A percentile compares a stretch with the other conserved stretches of the same genome.
Conservation (phyloP, 805 yeast species). For the Candida caryicola region DNA sequence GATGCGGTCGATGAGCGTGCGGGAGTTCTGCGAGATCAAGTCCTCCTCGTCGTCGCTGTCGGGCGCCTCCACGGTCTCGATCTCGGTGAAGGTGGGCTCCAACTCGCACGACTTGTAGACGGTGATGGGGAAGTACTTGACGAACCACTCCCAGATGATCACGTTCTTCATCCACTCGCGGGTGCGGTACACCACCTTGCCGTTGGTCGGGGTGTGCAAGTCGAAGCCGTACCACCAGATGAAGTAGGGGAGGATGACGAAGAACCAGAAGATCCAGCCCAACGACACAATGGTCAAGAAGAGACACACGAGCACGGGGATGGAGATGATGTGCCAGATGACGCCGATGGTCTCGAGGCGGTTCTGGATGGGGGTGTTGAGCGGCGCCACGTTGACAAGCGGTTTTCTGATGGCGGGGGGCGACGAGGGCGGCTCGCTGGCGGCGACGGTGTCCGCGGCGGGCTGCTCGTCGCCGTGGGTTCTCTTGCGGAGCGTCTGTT, state of each 20-base stretch:
- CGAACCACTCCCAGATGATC: slow-evolving; percentile 67
- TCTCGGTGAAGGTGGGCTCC: slow-evolving; percentile 65
- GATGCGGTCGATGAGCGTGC: slow-evolving; percentile 34
- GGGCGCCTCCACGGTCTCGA: slow-evolving; percentile 22
- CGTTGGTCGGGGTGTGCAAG: slow-evolving; percentile 71
- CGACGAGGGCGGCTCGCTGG: background rate
- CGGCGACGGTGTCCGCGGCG: background rate
- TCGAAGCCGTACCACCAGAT: slow-evolving; percentile 52
- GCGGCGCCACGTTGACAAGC: slow-evolving; percentile 49
- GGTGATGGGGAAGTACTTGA: slow-evolving; percentile 74
- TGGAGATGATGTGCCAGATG: slow-evolving; percentile 70
- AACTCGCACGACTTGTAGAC: slow-evolving; percentile 67
- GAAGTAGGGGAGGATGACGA: slow-evolving; percentile 59
- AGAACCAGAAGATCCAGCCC: slow-evolving; percentile 68
- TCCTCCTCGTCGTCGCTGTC: slow-evolving; percentile 41
- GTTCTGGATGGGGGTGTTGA: slow-evolving; percentile 51
- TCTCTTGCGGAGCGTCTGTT: background rate
- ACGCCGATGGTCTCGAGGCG: slow-evolving; percentile 67
- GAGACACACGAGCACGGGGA: slow-evolving; percentile 54
- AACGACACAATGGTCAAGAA: slow-evolving; percentile 48
- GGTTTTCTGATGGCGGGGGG: slow-evolving; percentile 2
- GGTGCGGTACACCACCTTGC: slow-evolving; percentile 57
- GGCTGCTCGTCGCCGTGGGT: background rate
- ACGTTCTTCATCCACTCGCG: slow-evolving; percentile 56
- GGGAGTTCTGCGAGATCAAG: slow-evolving; percentile 35